phyloP scores from a whole-genome alignment of 2,329 filamentous ascomycete genomes.

The Dryadomyces quercivorus region DNA sequence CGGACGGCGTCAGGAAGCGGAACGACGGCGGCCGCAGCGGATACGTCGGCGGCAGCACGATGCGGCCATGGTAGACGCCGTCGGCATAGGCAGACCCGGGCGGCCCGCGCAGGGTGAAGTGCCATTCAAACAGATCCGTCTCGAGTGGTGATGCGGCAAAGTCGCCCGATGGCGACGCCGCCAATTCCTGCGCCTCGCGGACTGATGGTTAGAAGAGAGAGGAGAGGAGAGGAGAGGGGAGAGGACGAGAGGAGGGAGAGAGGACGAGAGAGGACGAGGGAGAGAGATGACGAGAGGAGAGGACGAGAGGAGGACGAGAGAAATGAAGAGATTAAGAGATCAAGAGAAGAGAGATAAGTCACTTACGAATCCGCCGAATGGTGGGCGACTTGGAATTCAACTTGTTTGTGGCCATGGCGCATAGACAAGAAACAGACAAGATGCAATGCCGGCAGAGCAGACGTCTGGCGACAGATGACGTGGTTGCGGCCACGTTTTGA shows the following conservation, averaged over 20 bases:
- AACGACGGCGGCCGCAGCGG: conserved; percentile 90
- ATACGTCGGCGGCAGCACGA: conserved; percentile 79
- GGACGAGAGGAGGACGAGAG: no score
- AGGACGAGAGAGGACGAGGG: no score
- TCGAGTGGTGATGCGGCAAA: conserved; percentile 80
- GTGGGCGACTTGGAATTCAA: conserved; percentile 71
- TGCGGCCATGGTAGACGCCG: conserved; percentile 92
- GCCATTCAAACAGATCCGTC: conserved; percentile 92
- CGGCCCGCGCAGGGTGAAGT: conserved; percentile 91
- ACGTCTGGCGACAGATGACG: no score
- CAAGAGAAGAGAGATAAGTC: background rate
- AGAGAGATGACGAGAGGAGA: no score
- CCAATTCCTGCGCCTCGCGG: conserved; percentile 82
- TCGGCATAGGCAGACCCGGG: conserved; percentile 66
- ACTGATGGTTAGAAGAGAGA: conserved; percentile 35
- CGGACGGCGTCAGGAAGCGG: conserved; percentile 83
- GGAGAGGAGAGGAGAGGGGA: background rate
- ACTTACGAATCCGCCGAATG: conserved; percentile 68
- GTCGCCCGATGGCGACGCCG: conserved; percentile 66
- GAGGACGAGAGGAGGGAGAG: no score
- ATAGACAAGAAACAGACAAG: no score
- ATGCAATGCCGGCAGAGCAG: no score
- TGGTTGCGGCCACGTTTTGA: no score
- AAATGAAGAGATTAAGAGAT: no score
- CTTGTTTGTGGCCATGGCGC: conserved; percentile 20